Conservation (phyloP, 2,329 filamentous ascomycete species). For the Diaporthe longicolla region DNA sequence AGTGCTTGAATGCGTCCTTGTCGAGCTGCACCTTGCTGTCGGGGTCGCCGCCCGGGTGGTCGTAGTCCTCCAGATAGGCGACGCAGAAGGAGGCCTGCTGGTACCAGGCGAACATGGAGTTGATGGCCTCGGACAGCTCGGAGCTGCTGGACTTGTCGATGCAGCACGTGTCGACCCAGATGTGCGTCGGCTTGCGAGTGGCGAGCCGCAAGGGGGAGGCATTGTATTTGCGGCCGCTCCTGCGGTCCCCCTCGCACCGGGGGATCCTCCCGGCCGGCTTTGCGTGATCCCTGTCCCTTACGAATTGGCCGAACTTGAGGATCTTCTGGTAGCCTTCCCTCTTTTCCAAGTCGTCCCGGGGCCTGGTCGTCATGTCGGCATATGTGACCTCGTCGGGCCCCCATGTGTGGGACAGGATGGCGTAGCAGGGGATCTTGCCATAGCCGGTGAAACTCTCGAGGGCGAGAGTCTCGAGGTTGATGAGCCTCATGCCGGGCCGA, state of each 20-base stretch:
- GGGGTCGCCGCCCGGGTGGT: background rate
- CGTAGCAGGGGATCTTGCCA: slow-evolving; percentile 25
- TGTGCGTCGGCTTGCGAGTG: slow-evolving; percentile 3
- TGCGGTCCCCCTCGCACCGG: background rate
- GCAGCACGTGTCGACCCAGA: slow-evolving; percentile 42
- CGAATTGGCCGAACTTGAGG: slow-evolving; percentile 24
- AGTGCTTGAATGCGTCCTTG: background rate
- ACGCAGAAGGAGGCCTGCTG: slow-evolving; percentile 28
- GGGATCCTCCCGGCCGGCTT: background rate
- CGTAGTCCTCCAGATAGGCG: slow-evolving; percentile 30
- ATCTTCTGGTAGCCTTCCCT: slow-evolving; percentile 29
- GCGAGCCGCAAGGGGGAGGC: background rate
- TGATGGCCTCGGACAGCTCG: slow-evolving; percentile 39
- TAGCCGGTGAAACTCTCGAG: slow-evolving; percentile 31
- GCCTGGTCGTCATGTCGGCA: slow-evolving; percentile 1
- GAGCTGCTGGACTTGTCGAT: slow-evolving; percentile 39
- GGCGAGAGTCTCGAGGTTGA: slow-evolving; percentile 27
- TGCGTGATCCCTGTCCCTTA: background rate
- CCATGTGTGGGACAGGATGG: slow-evolving; percentile 35
- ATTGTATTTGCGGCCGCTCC: background rate
- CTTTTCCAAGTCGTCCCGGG: background rate
- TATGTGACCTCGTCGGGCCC: slow-evolving; percentile 24
- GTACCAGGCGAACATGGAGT: slow-evolving; percentile 41
- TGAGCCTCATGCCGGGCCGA: slow-evolving; percentile 30
- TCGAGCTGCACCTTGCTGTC: background rate